Base-by-base conservation (phyloP, 768 basidiomycete genomes). In the Agaricus sinodeliciosus region DNA sequence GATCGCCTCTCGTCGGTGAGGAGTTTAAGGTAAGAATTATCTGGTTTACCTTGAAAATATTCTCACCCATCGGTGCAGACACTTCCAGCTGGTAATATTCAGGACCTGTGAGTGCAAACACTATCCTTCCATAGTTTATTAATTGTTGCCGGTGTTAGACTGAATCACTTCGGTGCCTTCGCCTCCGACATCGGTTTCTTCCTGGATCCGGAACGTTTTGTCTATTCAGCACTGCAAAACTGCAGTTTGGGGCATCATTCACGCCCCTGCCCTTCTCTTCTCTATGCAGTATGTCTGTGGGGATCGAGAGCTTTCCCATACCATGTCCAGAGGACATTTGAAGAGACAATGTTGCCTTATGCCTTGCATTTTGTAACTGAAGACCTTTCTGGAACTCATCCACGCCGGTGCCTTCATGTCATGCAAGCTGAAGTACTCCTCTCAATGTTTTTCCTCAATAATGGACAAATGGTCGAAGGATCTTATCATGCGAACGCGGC, bases 381-480 rank as follows among this genome's bases (percentile, higher is more conserved):
- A 18, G 68, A 66, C 42, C 60, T 76, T 6, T 64, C 72, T 11
- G 65, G 68, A 15, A 69, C 69, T 13, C 77, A 78, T 18, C 70
- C 71, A 22, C 64, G 67, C 8, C 60, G 55, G 47, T 67, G 73
- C 12, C 57, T 78, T 22, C 69, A 78, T 18, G 62, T 68, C 18
- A 66, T 81, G 15, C 79, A 80, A 55, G 67, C 75, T 0, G 76
- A 82, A 45, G 65, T 84, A 0, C 68, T 85, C 12, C 67, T 85
- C 25, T 71, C 78, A 0, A 69, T 70, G 48, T 82, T 78, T 59
- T 78, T 79, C 63, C 72, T 80, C 48, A 67, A 68, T 46, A 66
- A 70, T 18, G 76, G 73, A 27, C 68, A 78, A 15, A 60, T 68
- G 7, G 63, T 80, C 60, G 58, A 56, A 69, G 83, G 78, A 0